Percentiles rank a stretch among this genome's conserved stretches.
Evolutionary conservation across 306 rosid species (phyloP).

Genomic region (Hippophae rhamnoides): DNA sequence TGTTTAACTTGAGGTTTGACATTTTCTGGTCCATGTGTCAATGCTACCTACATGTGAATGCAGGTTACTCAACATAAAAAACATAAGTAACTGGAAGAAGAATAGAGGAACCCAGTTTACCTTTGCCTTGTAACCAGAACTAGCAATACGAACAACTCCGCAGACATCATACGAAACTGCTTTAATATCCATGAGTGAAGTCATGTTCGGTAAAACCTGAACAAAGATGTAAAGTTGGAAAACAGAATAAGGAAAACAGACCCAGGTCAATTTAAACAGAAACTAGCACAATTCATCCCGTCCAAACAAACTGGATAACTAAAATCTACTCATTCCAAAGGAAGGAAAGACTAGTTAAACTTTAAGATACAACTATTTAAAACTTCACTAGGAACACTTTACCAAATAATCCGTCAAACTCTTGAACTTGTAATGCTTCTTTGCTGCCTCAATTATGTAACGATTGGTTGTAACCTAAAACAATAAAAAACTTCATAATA

Average conservation of each 20-base stretch:
- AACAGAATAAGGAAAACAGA: constrained; percentile 11
- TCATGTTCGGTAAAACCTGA: constrained; percentile 97
- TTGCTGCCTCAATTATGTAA: constrained; percentile 76
- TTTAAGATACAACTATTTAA: background rate
- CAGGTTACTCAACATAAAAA: constrained; percentile 10
- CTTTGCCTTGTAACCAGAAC: constrained; percentile 69
- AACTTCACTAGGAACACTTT: constrained; percentile 13
- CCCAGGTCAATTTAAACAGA: constrained; percentile 8
- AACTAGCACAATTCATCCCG: background rate
- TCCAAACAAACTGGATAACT: background rate
- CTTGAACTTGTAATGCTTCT: constrained; percentile 85
- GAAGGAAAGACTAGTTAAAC: background rate
- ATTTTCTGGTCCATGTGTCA: constrained; percentile 98
- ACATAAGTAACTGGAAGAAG: constrained; percentile 7
- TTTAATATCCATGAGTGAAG: constrained; percentile 66
- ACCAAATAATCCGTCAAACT: constrained; percentile 74
- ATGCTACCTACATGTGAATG: constrained; percentile 53
- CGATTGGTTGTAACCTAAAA: constrained; percentile 79
- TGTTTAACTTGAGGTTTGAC: constrained; percentile 80
- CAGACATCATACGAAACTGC: constrained; percentile 80
- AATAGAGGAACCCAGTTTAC: constrained; percentile 26
- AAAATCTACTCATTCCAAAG: constrained; percentile 11
- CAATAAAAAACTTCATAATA: constrained; percentile 16
- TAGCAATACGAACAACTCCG: constrained; percentile 69
- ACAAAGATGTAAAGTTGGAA: constrained; percentile 17